Conservation (phyloP, 345 rosid genomes). For the Alliaria petiolata region DNA sequence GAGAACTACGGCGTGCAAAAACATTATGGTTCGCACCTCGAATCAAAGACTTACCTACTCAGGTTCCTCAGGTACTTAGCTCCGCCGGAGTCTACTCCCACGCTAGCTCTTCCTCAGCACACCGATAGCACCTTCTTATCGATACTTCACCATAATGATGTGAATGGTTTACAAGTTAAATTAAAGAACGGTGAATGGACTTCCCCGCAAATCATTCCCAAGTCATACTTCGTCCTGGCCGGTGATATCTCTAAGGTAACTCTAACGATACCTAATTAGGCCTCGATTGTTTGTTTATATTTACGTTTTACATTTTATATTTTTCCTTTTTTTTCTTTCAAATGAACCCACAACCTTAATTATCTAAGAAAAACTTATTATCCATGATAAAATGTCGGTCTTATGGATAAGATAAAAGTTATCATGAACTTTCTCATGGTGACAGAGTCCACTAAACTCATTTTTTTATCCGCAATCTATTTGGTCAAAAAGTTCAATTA, state of each 20-base stretch:
- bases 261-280: too few species aligned
- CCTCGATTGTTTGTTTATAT: too few species aligned
- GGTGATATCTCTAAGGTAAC: constrained; percentile 63
- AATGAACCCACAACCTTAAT: too few species aligned
- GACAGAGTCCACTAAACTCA: too few species aligned
- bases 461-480: too few species aligned
- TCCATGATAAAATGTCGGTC: too few species aligned
- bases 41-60: constrained; percentile 39
- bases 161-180: constrained; percentile 49
- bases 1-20: constrained; percentile 47
- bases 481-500: too few species aligned
- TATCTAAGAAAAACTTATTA: too few species aligned
- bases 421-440: too few species aligned
- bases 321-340: too few species aligned
- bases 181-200: constrained; percentile 44
- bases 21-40: constrained; percentile 31
- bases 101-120: constrained; percentile 37
- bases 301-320: too few species aligned
- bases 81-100: constrained; percentile 21
- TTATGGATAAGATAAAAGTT: too few species aligned
- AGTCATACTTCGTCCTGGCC: constrained; percentile 48
- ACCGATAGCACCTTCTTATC: constrained; percentile 56
- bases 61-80: constrained; percentile 45
- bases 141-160: constrained; percentile 54
- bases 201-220: constrained; percentile 37